Base-by-base conservation (phyloP, 2,329 filamentous ascomycete genomes). In the Zymoseptoria brevis region DNA sequence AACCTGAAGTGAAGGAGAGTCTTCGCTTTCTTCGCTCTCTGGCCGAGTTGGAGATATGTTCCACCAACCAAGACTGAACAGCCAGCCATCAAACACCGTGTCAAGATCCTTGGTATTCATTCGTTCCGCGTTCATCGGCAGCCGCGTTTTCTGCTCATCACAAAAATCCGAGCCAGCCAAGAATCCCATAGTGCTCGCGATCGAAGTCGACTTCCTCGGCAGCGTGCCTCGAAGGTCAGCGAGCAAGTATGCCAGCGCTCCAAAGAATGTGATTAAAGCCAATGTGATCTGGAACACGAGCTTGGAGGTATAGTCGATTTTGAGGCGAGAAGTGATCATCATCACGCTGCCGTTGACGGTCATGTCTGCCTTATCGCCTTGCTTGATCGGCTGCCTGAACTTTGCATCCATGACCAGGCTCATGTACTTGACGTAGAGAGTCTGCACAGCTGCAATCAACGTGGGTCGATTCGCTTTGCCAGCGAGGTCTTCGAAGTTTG, bases 31-130 rank as follows among this genome's bases (percentile, higher is more conserved):
- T 7, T 45, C 35, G 35, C 35, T 45, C 35, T n/a, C 35, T 45
- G 13, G 35, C 13, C 16, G 35, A 45, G 1, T 45, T 7, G 35
- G 35, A 45, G 13, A 16, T 45, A 9, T 6, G 35, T n/a, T n/a
- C 57, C 57, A 58, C 57, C 57, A 58, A 1, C 57, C 57, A 8
- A 58, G 35, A 13, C 51, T 55, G 35, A 58, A 58, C 19, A 58
- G 29, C 57, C 57, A 58, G 11, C 57, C 57, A 24, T 58, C 51
- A 21, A 58, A 50, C 26, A 49, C 19, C 30, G 41, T 30, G 5
- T 49, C 52, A 3, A 58, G 21, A 1, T 58, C 57, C 41, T 55
- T 29, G 16, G n/a, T 55, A 19, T 21, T 49, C 29, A 29, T 48
- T 16, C 41, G n/a, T 24, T 29, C 30, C 1, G 19, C 35, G 3